A percentile compares a stretch with the other conserved stretches of the same genome.
These are phyloP conservation scores for Cyberlindnera saturnus DNA, from an alignment of 805 yeast species.

Conservation along the genomic window DNA sequence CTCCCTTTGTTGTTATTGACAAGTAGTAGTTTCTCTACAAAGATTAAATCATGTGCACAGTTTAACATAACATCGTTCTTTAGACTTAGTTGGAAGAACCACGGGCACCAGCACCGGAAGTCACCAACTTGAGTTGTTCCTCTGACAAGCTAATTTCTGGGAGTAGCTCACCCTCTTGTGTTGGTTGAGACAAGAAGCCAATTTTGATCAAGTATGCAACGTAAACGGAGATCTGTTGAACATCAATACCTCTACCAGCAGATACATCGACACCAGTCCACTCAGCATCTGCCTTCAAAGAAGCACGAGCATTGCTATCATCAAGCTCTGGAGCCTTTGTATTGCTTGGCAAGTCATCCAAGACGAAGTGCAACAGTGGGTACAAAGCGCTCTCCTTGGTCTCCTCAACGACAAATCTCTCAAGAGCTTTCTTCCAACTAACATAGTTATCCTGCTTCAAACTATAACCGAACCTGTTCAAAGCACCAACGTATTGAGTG, in stretches of 20 bases:
- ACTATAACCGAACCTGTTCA: conserved; percentile 67
- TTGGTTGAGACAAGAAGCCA: conserved; percentile 73
- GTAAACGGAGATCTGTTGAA: conserved; percentile 63
- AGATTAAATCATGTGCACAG: neutral
- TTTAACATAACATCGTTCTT: neutral
- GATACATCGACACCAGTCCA: conserved; percentile 66
- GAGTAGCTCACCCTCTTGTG: conserved; percentile 35
- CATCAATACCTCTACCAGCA: conserved; percentile 70
- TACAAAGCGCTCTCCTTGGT: conserved; percentile 80
- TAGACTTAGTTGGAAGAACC: conserved; percentile 43
- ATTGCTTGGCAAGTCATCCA: conserved; percentile 84
- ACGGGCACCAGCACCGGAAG: conserved; percentile 71
- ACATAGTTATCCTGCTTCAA: conserved; percentile 60
- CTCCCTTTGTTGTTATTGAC: neutral
- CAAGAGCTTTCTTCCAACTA: conserved; percentile 73
- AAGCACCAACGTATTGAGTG: conserved; percentile 63
- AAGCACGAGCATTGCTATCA: conserved; percentile 72
- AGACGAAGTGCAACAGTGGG: conserved; percentile 90
- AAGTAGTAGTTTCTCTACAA: neutral
- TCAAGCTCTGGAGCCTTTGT: conserved; percentile 95
- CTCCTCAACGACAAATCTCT: conserved; percentile 67
- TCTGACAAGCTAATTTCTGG: conserved; percentile 53
- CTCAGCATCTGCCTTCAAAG: conserved; percentile 53
- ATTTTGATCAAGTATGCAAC: conserved; percentile 72
- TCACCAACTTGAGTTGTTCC: conserved; percentile 51